These are phyloP conservation scores for Priceomyces melissophilus DNA, from an alignment of 805 yeast genomes.

Conservation along the genomic window DNA sequence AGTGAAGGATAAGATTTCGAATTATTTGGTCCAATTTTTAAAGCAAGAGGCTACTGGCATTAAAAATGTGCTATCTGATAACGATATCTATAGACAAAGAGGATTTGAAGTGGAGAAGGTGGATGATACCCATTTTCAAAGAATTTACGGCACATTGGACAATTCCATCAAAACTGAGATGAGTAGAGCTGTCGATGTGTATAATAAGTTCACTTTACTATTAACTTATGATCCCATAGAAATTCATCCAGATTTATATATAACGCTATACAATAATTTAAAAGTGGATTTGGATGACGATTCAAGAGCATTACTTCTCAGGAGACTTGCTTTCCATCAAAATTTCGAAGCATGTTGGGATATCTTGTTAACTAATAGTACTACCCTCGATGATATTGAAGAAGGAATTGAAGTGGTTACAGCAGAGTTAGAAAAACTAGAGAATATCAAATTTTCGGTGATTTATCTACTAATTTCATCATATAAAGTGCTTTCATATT, in stretches of 20 bases:
- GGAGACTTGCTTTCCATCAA: slow-evolving; percentile 29
- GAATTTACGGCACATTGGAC: slow-evolving; percentile 2
- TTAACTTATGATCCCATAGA: slow-evolving; percentile 29
- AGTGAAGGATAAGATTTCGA: slow-evolving; percentile 6
- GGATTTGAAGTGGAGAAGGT: not conserved
- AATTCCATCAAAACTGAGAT: slow-evolving; percentile 14
- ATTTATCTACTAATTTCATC: slow-evolving; percentile 23
- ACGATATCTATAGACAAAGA: not conserved
- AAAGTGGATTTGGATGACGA: slow-evolving; percentile 17
- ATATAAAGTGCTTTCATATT: slow-evolving; percentile 8
- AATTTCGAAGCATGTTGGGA: slow-evolving; percentile 30
- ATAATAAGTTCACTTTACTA: slow-evolving; percentile 26
- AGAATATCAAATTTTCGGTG: slow-evolving; percentile 23
- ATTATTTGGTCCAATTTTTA: slow-evolving; percentile 6
- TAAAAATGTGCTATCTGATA: slow-evolving; percentile 2
- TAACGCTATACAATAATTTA: slow-evolving; percentile 14
- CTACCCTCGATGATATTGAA: slow-evolving; percentile 34
- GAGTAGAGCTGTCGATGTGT: slow-evolving; percentile 22
- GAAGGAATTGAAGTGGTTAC: slow-evolving; percentile 29
- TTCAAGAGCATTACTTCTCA: slow-evolving; percentile 20
- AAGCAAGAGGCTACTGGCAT: slow-evolving; percentile 6
- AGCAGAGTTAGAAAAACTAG: slow-evolving; percentile 13
- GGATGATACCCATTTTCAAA: slow-evolving; percentile 2
- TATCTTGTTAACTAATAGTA: slow-evolving; percentile 17
- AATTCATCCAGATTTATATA: slow-evolving; percentile 27